These are phyloP conservation scores for Cyberlindnera meyerae DNA, from an alignment of 805 yeast species.

Conservation along the genomic window DNA sequence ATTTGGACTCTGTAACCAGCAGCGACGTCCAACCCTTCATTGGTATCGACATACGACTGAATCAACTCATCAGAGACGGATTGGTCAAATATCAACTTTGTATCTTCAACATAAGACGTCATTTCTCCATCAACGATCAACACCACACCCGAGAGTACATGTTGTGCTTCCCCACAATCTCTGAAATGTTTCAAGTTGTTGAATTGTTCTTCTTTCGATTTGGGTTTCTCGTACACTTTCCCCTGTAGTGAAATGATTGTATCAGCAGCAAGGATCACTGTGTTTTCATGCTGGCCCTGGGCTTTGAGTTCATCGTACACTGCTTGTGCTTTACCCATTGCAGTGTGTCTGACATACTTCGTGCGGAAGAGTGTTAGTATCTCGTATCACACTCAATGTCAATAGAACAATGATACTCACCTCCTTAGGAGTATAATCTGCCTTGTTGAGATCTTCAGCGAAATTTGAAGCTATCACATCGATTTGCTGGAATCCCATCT, in stretches of 20 bases:
- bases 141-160: constrained; percentile 52
- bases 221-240: constrained; percentile 76
- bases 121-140: constrained; percentile 29
- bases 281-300: constrained; percentile 7
- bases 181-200: constrained; percentile 43
- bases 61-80: constrained; percentile 50
- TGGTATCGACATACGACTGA: constrained; percentile 55
- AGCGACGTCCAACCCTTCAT: constrained; percentile 79
- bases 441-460: constrained; percentile 69
- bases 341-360: constrained; percentile 65
- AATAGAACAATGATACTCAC: constrained; percentile 20
- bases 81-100: constrained; percentile 37
- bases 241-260: constrained; percentile 64
- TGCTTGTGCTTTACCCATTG: constrained; percentile 59
- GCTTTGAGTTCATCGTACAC: constrained; percentile 43
- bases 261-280: constrained; percentile 63
- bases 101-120: constrained; percentile 36
- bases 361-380: constrained; percentile 16
- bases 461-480: constrained; percentile 59
- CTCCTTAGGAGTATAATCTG: constrained; percentile 39
- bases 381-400: too few relatives aligned
- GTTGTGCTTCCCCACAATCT: constrained; percentile 39
- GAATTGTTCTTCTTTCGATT: constrained; percentile 44
- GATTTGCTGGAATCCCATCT: constrained; percentile 46
- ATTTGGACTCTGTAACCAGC: constrained; percentile 92